Evolutionary conservation across 2,329 filamentous ascomycete genomes (phyloP).

Genomic region (Cercospora sesami): DNA sequence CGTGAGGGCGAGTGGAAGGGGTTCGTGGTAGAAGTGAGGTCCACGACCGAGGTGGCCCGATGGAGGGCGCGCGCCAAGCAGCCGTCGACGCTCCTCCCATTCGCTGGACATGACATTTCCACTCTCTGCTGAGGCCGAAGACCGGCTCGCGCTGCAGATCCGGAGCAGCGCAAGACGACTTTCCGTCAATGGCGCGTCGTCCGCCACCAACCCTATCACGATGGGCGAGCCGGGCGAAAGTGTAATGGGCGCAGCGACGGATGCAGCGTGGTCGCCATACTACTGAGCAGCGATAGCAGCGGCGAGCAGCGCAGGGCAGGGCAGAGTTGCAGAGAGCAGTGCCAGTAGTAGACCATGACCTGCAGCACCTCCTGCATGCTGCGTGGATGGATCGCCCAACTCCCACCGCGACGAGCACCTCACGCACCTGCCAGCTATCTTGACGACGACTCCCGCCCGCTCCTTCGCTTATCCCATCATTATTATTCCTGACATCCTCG

Average conservation of each 20-base stretch:
- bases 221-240: neutral
- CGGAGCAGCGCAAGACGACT: neutral
- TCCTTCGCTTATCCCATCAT: neutral
- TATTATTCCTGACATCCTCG: neutral
- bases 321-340: neutral
- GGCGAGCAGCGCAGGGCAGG: neutral
- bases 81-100: neutral
- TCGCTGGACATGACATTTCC: neutral
- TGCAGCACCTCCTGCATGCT: slow-evolving; percentile 12
- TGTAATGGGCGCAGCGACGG: neutral
- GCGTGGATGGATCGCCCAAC: neutral
- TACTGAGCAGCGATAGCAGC: neutral
- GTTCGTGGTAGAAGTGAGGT: slow-evolving; percentile 2
- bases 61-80: neutral
- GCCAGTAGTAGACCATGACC: neutral
- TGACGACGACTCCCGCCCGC: neutral
- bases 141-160: neutral
- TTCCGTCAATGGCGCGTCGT: neutral
- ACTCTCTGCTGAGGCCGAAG: neutral
- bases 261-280: neutral
- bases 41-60: neutral
- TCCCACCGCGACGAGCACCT: neutral
- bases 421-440: neutral
- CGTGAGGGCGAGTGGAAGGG: neutral
- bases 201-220: neutral